Evolutionary conservation across 805 yeast genomes (phyloP), one percentile per base, ranked within the genome.

Genomic region (Yarrowia divulgata): DNA sequence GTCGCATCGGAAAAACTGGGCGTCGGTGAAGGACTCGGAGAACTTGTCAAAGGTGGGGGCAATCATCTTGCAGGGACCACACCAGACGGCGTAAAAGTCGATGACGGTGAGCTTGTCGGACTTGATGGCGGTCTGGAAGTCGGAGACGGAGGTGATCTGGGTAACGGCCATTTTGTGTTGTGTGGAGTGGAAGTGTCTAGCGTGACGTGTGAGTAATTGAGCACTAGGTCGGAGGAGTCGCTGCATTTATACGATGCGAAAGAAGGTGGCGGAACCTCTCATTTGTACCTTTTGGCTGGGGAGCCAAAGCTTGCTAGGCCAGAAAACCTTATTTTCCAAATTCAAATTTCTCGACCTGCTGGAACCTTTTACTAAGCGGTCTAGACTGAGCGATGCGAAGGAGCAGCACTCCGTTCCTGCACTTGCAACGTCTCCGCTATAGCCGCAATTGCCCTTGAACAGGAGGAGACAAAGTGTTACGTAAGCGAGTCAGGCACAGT

Each of bases 61-160:
- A 81, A 93, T 90, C 90, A 90, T 90, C 86, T 94, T 95, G 85
- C 99, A 94, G 72, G 99, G 98, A 75, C 98, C 98, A 82, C 99
- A 94, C 98, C 98, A 95, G 71, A 93, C 88, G 75, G 98, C 98
- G 78, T 87, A 93, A 84, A 94, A 95, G 84, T 95, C 98, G 74
- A 95, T 91, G 74, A 95, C 93, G 74, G 92, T 93, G 77, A 92
- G 84, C 75, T 90, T 90, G 73, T 85, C 86, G 76, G 83, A 83
- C 70, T 80, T 74, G 76, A 89, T 85, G 73, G 88, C 89, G 70
- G 83, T 82, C 68, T 85, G 81, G 85, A 93, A 94, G 79, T 93
- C 93, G 57, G 71, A 79, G 71, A 82, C 79, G 69, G 84, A 73
- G 16, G 79, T 73, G 71, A 89, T 79, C 75, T 81, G 84, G 74